Conservation (phyloP, 345 rosid species). For the Zanthoxylum bungeanum region DNA sequence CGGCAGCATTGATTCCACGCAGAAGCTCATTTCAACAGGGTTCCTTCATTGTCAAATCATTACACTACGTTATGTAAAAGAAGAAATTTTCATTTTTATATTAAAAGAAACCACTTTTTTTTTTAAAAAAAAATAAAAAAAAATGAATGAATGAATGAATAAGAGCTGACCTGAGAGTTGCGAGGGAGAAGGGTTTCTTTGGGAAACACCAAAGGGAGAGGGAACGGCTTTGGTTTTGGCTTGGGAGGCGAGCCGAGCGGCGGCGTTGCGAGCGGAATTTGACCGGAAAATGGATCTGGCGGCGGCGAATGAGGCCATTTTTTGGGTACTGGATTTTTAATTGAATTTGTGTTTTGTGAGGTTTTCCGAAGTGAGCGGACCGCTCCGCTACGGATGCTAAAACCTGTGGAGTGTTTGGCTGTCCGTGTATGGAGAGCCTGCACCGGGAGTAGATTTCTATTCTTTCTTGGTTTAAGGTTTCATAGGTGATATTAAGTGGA, state of each 20-base stretch:
- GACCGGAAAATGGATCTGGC: constrained; percentile 76
- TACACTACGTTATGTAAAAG: too few relatives aligned
- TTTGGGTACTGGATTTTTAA: background rate
- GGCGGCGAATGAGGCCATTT: constrained; percentile 62
- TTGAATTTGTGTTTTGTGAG: background rate
- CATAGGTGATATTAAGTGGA: too few relatives aligned
- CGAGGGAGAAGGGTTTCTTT: constrained; percentile 40
- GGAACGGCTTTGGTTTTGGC: constrained; percentile 45
- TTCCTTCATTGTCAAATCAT: constrained; percentile 19
- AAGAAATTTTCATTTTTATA: too few relatives aligned
- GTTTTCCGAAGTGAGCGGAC: background rate
- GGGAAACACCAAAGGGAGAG: constrained; percentile 49
- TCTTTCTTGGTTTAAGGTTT: too few relatives aligned
- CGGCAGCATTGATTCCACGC: constrained; percentile 83
- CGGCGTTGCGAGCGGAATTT: constrained; percentile 46
- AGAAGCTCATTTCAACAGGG: constrained; percentile 70
- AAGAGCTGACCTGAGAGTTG: constrained; percentile 53
- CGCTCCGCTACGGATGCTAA: background rate
- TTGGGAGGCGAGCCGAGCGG: constrained; percentile 48
- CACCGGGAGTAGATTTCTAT: background rate
- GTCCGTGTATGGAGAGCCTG: background rate
- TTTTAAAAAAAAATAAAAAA: too few relatives aligned
- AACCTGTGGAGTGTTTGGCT: background rate
- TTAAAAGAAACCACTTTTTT: background rate
- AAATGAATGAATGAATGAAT: too few relatives aligned